Base-by-base conservation (phyloP, 768 basidiomycete genomes). In the Tulasnella sp. region DNA sequence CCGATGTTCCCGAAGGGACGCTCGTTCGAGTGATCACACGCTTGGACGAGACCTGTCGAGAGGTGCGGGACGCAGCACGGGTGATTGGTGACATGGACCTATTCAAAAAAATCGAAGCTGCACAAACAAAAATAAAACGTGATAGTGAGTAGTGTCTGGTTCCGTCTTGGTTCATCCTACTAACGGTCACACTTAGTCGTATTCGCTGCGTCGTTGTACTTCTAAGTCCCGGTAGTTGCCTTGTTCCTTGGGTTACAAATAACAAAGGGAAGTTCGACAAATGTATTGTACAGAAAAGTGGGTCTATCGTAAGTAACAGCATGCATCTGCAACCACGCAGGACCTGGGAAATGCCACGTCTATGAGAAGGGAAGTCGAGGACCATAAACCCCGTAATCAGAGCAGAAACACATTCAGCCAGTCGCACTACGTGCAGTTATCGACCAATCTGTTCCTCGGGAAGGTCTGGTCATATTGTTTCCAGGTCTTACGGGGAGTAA, bases 81-180 rank as follows among this genome's bases (percentile, higher is more conserved):
- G 93, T 98, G 36, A 96, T 98, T 51, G 96, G 96, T 2, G 96
- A 98, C 69, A 84, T 85, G 21, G 91, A 88, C 49, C 70, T 99
- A 37, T 96, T 97, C 77, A 86, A 86, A 70, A 98, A 98, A 69
- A 96, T 98, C 92, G 94, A 97, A 65, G 88, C 91, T 63, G 83
- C 87, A 0, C 93, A 97, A 66, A 78, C 81, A 37, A 85, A 84
- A 69, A 97, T 99, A 63, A 94, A 94, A 69, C 74, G 96, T 68
- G 96, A 98, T 68, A 94, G 91, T 92, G 69, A 76, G 91, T 80
- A 2, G 27, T 54, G 21, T 49, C 41, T 34, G 11, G 35, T 41
- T 29, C 31, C 14, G 15, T 23, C 23, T 35, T 15, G 2, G 49
- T 36, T 62, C 14, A 29, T 31, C 21, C 21, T 25, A 3, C 37